Evolutionary conservation across 1,284 basidiomycete species (phyloP).

Genomic region (Pseudozyma hubeiensis): DNA sequence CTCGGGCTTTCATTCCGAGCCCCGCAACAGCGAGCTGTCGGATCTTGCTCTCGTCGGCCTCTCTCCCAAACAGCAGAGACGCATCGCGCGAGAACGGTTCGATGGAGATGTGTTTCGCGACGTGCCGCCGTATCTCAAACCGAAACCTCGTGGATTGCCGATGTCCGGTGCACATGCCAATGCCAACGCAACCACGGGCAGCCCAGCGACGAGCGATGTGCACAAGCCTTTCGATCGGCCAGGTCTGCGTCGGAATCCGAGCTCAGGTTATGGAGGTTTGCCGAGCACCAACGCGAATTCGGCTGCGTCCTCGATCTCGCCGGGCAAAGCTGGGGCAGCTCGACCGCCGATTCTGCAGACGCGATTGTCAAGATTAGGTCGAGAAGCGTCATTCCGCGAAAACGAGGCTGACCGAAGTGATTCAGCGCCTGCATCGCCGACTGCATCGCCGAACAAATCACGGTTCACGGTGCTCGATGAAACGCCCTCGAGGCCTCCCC

Average conservation of each 20-base stretch:
- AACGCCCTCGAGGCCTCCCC: slow-evolving; percentile 6
- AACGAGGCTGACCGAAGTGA: slow-evolving; percentile 13
- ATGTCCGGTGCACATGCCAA: not conserved
- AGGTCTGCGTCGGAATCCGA: slow-evolving; percentile 37
- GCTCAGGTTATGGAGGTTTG: slow-evolving; percentile 33
- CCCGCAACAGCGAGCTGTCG: slow-evolving; percentile 34
- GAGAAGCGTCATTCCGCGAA: slow-evolving; percentile 33
- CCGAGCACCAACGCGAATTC: slow-evolving; percentile 28
- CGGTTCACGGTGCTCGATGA: slow-evolving; percentile 29
- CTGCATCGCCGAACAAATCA: slow-evolving; percentile 22
- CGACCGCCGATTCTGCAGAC: slow-evolving; percentile 4
- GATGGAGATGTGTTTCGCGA: slow-evolving; percentile 60
- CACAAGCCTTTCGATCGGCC: slow-evolving; percentile 31
- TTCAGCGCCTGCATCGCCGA: slow-evolving; percentile 19
- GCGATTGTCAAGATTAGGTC: slow-evolving; percentile 26
- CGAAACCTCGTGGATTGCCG: slow-evolving; percentile 10
- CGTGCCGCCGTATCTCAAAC: slow-evolving; percentile 31
- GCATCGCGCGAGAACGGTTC: slow-evolving; percentile 58
- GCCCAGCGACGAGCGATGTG: slow-evolving; percentile 33
- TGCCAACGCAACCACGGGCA: slow-evolving; percentile 13
- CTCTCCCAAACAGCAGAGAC: slow-evolving; percentile 42
- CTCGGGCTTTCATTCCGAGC: slow-evolving; percentile 44
- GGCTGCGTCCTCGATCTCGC: slow-evolving; percentile 42
- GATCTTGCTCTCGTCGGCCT: slow-evolving; percentile 42
- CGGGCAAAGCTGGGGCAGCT: slow-evolving; percentile 19